A percentile compares a stretch with the other conserved stretches of the same genome.
Evolutionary conservation across 805 yeast genomes (phyloP).

Genomic region (Wickerhamomyces bovis): DNA sequence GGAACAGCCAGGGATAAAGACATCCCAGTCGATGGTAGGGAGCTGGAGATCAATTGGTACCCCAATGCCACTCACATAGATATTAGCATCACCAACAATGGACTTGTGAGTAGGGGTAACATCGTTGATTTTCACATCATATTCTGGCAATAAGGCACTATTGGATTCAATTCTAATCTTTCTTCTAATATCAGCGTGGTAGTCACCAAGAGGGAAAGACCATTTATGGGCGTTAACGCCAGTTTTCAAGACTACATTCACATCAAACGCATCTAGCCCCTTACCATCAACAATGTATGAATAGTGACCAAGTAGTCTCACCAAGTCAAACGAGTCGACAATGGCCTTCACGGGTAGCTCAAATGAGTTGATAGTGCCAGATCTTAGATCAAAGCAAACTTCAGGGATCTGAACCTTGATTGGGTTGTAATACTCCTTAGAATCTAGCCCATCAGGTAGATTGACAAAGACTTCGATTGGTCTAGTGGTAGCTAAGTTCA

Average conservation of each 20-base stretch:
- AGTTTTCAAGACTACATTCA: conserved; percentile 5
- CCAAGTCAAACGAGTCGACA: conserved; percentile 9
- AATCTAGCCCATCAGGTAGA: conserved; percentile 5
- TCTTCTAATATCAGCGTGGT: background rate
- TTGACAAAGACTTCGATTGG: conserved; percentile 11
- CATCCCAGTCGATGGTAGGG: conserved; percentile 16
- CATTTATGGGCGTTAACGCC: conserved; percentile 3
- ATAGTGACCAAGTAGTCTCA: conserved; percentile 5
- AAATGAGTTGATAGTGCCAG: conserved; percentile 6
- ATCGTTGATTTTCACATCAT: background rate
- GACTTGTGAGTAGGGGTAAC: background rate
- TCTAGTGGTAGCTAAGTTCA: conserved; percentile 1
- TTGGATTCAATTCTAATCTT: background rate
- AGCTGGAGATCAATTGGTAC: background rate
- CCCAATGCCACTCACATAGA: background rate
- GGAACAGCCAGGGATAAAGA: conserved; percentile 14
- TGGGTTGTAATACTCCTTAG: conserved; percentile 6
- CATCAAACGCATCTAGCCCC: background rate
- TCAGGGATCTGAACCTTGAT: background rate
- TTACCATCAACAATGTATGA: conserved; percentile 3
- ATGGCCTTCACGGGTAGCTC: conserved; percentile 2
- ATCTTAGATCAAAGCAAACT: conserved; percentile 11
- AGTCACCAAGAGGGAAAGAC: conserved; percentile 4
- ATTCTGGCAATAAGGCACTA: background rate
- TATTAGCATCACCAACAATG: background rate